Base-by-base conservation (phyloP, 257 asterid species). In the Cruciata laevipes region DNA sequence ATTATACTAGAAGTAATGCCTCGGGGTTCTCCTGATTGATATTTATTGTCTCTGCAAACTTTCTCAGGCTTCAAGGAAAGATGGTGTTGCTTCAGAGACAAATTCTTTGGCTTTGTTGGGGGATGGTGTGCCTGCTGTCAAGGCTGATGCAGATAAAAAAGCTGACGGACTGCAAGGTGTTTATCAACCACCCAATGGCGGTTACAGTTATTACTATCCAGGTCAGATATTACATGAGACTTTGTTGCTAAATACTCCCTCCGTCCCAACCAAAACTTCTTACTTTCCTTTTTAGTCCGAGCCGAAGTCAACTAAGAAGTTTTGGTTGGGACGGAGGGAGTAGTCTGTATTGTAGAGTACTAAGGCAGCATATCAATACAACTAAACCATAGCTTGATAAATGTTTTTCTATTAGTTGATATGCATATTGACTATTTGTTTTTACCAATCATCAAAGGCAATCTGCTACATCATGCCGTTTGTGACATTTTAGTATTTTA, bases 191-290 rank as follows among this genome's bases (percentile, higher is more conserved):
- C 84, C 89, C 37, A 74, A 83, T 65, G 76, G 79, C 84, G 78
- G 80, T 76, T 86, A 82, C 73, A 81, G 82, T 63, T 85, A 86
- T 77, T 84, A 80, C 75, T 82, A 85, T 69, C 81, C 89, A 73
- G 95, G 97, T 86, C 61, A 66, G 83, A 61, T 51, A 52, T 66
- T 74, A 8, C 17, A 64, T 63, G 60, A 56, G 68, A 37, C 30
- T 76, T 68, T 70, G 61, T 76, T 49, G 16, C 12, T 65, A 42
- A 60, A 32, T 13, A 32, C 47, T 16, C 27, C n/a, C n/a, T n/a
- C n/a, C n/a, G n/a, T n/a, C n/a, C n/a, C n/a, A n/a, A n/a, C n/a
- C n/a, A n/a, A n/a, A n/a, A n/a, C n/a, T n/a, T n/a, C n/a, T n/a
- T n/a, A n/a, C n/a, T n/a, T n/a, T n/a, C n/a, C n/a, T n/a, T n/a